Evolutionary conservation across 352 stramenopile species (phyloP).

Genomic region (Phytophthora sp.): DNA sequence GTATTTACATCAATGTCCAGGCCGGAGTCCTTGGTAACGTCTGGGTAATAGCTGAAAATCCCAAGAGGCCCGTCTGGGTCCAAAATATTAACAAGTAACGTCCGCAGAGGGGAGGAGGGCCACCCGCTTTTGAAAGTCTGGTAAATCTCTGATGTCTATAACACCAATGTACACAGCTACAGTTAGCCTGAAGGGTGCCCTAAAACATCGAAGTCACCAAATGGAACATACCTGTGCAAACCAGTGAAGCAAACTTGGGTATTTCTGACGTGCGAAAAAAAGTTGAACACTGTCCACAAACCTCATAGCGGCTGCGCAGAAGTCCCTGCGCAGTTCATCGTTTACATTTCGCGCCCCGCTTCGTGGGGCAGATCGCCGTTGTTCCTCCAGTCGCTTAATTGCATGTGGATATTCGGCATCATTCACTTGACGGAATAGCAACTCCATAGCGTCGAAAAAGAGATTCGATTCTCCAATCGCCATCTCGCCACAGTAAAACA

Average conservation of each 20-base stretch:
- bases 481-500: slow-evolving; percentile 81
- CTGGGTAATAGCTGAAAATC: slow-evolving; percentile 84
- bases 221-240: slow-evolving; percentile 70
- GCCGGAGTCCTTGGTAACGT: slow-evolving; percentile 16
- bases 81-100: slow-evolving; percentile 76
- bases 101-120: slow-evolving; percentile 62
- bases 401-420: slow-evolving; percentile 69
- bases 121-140: slow-evolving; percentile 77
- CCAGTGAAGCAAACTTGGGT: slow-evolving; percentile 83
- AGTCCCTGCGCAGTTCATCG: slow-evolving; percentile 34
- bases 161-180: neutral
- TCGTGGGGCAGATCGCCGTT: slow-evolving; percentile 11
- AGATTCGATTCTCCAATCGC: slow-evolving; percentile 78
- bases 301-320: slow-evolving; percentile 49
- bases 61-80: slow-evolving; percentile 81
- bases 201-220: neutral
- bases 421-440: slow-evolving; percentile 78
- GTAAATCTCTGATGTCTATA: slow-evolving; percentile 80
- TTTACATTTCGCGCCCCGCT: slow-evolving; percentile 25
- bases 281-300: slow-evolving; percentile 80
- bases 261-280: slow-evolving; percentile 86
- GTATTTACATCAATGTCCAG: slow-evolving; percentile 46
- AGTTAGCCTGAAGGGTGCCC: neutral
- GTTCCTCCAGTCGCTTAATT: slow-evolving; percentile 36
- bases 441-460: slow-evolving; percentile 73